These are phyloP conservation scores for Zychaea mexicana DNA, from an alignment of 371 early-diverging fungal genomes.

Conservation along the genomic window DNA sequence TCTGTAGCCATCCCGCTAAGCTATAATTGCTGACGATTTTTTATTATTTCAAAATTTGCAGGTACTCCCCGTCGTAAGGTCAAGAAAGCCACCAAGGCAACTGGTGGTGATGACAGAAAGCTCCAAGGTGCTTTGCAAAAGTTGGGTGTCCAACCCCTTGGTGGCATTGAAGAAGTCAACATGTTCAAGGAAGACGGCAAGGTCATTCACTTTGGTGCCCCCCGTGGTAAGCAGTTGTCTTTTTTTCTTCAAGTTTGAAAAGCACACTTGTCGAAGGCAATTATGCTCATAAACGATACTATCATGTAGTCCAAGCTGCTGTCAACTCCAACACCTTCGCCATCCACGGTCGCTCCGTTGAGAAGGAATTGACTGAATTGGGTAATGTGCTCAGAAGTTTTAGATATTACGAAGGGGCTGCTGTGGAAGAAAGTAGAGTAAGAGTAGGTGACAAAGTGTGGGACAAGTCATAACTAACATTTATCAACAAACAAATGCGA, in stretches of 20 bases:
- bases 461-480: too few species aligned
- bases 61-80: constrained; percentile 94
- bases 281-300: neutral
- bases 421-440: neutral
- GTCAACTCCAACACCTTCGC: constrained; percentile 89
- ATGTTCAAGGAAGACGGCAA: constrained; percentile 96
- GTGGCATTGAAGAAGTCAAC: constrained; percentile 96
- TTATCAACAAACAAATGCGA: too few species aligned
- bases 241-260: neutral
- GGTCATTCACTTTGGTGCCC: constrained; percentile 90
- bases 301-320: constrained; percentile 82
- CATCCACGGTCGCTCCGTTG: constrained; percentile 85
- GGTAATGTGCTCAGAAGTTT: constrained; percentile 19
- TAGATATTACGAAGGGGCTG: neutral
- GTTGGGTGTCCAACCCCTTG: constrained; percentile 83
- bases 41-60: constrained; percentile 11
- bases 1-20: too few species aligned
- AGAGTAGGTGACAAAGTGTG: too few species aligned
- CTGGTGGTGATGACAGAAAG: constrained; percentile 75
- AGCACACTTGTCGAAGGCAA: neutral
- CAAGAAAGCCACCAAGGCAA: constrained; percentile 65
- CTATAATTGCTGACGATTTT: too few species aligned
- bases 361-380: constrained; percentile 91
- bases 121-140: constrained; percentile 86
- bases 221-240: constrained; percentile 72